A percentile compares a stretch with the other conserved stretches of the same genome.
Conservation (phyloP, 495 filamentous ascomycete genomes). For the Hyphodiscus hymeniophilus region DNA sequence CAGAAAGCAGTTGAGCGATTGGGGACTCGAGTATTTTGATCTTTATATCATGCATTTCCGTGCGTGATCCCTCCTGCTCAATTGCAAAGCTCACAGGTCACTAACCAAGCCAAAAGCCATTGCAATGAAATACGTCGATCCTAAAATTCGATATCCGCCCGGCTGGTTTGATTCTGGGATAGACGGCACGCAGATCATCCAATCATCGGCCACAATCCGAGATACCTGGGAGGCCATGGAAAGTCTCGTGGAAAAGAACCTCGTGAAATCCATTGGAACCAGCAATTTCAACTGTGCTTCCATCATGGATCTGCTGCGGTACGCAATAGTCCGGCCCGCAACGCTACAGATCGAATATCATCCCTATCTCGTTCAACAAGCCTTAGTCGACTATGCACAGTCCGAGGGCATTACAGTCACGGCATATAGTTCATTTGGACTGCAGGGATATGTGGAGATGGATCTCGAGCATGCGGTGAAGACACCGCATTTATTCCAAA, state of each 20-base stretch:
- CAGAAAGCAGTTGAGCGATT: slow-evolving; percentile 63
- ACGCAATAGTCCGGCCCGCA: slow-evolving; percentile 66
- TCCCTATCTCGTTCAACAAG: slow-evolving; percentile 79
- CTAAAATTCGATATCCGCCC: slow-evolving; percentile 68
- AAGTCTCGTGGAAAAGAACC: slow-evolving; percentile 56
- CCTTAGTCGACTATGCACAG: slow-evolving; percentile 63
- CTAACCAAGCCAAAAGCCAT: slow-evolving; percentile 11
- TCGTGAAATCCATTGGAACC: slow-evolving; percentile 71
- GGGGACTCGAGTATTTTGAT: slow-evolving; percentile 78
- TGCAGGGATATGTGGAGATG: slow-evolving; percentile 71
- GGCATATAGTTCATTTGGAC: slow-evolving; percentile 84
- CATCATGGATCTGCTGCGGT: slow-evolving; percentile 69
- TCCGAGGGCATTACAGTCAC: slow-evolving; percentile 67
- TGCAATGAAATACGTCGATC: slow-evolving; percentile 59
- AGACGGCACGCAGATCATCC: slow-evolving; percentile 35
- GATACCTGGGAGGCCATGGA: slow-evolving; percentile 87
- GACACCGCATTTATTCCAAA: slow-evolving; percentile 59
- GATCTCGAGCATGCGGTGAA: slow-evolving; percentile 53
- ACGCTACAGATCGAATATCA: slow-evolving; percentile 94
- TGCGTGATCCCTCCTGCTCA: slow-evolving; percentile 34
- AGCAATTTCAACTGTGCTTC: slow-evolving; percentile 62
- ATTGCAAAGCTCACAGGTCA: background rate
- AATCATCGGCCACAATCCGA: slow-evolving; percentile 62
- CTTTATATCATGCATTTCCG: slow-evolving; percentile 79
- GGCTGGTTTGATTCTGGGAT: slow-evolving; percentile 49